Conservation (phyloP, 1,284 basidiomycete species). For the Austroboletus novae-zelandiae region DNA sequence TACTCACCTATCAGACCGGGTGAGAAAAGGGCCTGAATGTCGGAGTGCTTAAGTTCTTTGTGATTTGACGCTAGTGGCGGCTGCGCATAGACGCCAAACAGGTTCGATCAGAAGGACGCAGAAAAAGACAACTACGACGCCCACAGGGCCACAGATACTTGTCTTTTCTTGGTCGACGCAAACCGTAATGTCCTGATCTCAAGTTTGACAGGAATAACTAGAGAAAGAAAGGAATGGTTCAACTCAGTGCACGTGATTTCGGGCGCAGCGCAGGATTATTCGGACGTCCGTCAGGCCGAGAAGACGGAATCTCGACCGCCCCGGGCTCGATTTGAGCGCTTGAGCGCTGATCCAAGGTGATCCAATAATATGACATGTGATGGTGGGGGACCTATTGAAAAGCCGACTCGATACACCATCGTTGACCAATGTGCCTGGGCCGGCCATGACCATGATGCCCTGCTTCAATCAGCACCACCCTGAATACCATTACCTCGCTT, state of each 20-base stretch:
- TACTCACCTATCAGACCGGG: constrained; percentile 1
- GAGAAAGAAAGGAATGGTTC: background rate
- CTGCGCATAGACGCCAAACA: too few relatives aligned
- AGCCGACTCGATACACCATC: too few relatives aligned
- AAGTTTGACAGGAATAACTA: constrained; percentile 6
- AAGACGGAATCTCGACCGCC: too few relatives aligned
- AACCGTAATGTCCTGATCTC: constrained; percentile 1
- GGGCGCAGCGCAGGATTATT: too few relatives aligned
- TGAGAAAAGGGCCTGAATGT: background rate
- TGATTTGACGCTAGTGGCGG: background rate
- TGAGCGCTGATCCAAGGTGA: too few relatives aligned
- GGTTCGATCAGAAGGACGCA: background rate
- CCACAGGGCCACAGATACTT: background rate
- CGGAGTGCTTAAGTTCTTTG: background rate
- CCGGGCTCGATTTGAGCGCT: too few relatives aligned
- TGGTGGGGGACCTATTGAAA: too few relatives aligned
- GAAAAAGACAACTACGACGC: background rate
- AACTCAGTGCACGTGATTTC: too few relatives aligned
- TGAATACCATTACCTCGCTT: background rate
- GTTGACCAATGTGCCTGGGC: background rate
- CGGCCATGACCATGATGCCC: background rate
- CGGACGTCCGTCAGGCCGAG: too few relatives aligned
- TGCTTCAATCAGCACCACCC: too few relatives aligned
- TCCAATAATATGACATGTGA: too few relatives aligned
- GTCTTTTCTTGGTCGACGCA: background rate